These are phyloP conservation scores for Dovyalis caffra DNA, from an alignment of 345 rosid genomes.

Conservation along the genomic window DNA sequence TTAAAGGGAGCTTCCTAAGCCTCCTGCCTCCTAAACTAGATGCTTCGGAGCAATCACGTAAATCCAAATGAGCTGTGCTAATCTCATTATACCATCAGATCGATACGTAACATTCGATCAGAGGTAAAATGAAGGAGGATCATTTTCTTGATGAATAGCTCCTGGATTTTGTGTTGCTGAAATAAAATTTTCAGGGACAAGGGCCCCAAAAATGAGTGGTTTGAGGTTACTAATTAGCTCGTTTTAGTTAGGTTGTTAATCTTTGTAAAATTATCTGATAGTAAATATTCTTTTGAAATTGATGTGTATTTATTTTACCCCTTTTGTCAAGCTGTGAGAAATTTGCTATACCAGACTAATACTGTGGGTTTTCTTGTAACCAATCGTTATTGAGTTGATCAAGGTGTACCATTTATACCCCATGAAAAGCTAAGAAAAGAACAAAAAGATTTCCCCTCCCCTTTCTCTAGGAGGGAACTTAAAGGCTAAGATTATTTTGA, in stretches of 20 bases:
- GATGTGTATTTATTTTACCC: conserved; percentile 18
- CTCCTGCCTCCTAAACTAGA: conserved; percentile 68
- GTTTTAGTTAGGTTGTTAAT: conserved; percentile 25
- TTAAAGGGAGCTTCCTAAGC: conserved; percentile 81
- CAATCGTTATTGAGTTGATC: conserved; percentile 12
- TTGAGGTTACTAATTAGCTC: conserved; percentile 31
- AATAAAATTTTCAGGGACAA: conserved; percentile 22
- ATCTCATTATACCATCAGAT: conserved; percentile 6
- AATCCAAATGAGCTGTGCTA: conserved; percentile 35
- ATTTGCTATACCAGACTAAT: neutral
- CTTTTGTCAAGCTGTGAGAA: conserved; percentile 17
- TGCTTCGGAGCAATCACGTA: conserved; percentile 52
- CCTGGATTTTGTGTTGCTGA: conserved; percentile 10
- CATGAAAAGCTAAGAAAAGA: neutral
- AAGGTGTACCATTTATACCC: conserved; percentile 4
- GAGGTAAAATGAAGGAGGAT: neutral
- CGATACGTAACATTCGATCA: neutral
- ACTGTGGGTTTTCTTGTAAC: conserved; percentile 13
- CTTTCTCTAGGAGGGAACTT: neutral
- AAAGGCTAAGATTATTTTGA: neutral
- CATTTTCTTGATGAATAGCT: conserved; percentile 22
- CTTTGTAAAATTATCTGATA: conserved; percentile 32
- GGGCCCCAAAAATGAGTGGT: conserved; percentile 30
- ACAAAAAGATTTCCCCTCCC: neutral
- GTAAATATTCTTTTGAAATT: conserved; percentile 42